Percentiles rank a stretch among this genome's conserved stretches.
phyloP scores from a whole-genome alignment of 2,329 filamentous ascomycete genomes.

The Beauveria varroae region DNA sequence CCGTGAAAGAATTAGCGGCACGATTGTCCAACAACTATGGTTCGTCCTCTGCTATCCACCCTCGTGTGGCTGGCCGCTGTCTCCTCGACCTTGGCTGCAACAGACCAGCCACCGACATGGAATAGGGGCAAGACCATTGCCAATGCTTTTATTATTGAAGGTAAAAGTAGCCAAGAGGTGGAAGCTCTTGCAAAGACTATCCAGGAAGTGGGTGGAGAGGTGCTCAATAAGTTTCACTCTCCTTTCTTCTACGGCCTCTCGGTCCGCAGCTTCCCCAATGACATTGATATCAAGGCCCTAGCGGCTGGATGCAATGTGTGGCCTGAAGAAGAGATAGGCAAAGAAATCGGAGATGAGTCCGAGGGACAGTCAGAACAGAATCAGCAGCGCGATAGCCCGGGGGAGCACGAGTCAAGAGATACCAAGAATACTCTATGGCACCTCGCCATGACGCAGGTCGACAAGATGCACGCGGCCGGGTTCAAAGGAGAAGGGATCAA shows the following conservation, averaged over 20 bases:
- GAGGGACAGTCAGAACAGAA: not conserved
- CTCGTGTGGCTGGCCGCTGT: not conserved
- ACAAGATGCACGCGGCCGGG: constrained; percentile 35
- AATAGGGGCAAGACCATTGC: not conserved
- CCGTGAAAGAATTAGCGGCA: not conserved
- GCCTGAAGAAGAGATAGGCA: not conserved
- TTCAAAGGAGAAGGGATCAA: constrained; percentile 37
- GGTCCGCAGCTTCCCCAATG: not conserved
- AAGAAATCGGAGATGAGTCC: not conserved
- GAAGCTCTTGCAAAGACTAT: not conserved
- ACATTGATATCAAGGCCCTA: not conserved
- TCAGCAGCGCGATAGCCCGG: not conserved
- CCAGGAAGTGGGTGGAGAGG: not conserved
- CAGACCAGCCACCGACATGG: not conserved
- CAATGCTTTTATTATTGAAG: not conserved
- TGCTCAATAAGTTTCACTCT: not conserved
- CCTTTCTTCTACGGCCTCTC: not conserved
- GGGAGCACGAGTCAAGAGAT: not conserved
- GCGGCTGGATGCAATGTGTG: not conserved
- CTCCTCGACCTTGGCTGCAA: not conserved
- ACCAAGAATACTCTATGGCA: constrained; percentile 30
- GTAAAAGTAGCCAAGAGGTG: not conserved
- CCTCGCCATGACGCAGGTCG: constrained; percentile 41
- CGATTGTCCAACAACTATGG: not conserved
- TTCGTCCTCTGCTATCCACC: not conserved